These are phyloP conservation scores for Metarhizium anisopliae DNA, from an alignment of 2,329 filamentous ascomycete genomes.

Conservation along the genomic window DNA sequence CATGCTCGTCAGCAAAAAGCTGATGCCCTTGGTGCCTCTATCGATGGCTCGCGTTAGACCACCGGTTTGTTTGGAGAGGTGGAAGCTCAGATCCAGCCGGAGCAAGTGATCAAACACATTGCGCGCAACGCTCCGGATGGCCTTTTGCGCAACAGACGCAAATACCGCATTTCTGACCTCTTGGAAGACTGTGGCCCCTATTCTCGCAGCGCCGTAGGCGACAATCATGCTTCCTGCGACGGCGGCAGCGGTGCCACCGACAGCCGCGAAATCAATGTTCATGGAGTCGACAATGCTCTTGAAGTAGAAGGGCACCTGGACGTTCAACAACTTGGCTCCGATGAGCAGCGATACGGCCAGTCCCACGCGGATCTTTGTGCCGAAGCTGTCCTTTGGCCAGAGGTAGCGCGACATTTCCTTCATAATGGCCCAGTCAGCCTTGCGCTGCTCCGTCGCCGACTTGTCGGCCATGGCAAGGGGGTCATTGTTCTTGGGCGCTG, in stretches of 20 bases:
- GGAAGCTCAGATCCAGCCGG: conserved; percentile 84
- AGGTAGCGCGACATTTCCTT: conserved; percentile 94
- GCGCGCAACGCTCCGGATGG: conserved; percentile 80
- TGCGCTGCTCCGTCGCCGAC: conserved; percentile 78
- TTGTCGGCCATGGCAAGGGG: conserved; percentile 26
- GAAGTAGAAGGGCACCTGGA: conserved; percentile 98
- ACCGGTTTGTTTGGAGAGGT: conserved; percentile 88
- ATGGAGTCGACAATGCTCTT: conserved; percentile 96
- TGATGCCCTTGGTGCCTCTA: conserved; percentile 95
- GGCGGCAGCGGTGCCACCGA: conserved; percentile 82
- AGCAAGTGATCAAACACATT: conserved; percentile 91
- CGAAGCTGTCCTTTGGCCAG: conserved; percentile 75
- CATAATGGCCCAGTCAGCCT: conserved; percentile 97
- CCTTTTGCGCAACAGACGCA: conserved; percentile 92
- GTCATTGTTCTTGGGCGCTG: conserved; percentile 16
- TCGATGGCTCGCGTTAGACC: conserved; percentile 91
- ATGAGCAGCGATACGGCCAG: conserved; percentile 77
- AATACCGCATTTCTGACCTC: conserved; percentile 95
- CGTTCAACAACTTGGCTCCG: conserved; percentile 90
- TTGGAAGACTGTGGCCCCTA: conserved; percentile 83
- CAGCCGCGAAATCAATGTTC: conserved; percentile 84
- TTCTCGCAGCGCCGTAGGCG: conserved; percentile 81
- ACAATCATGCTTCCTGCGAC: conserved; percentile 89
- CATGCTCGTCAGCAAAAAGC: conserved; percentile 94
- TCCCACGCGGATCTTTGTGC: conserved; percentile 73